Evolutionary conservation across 2,329 filamentous ascomycete genomes (phyloP), one percentile per base, ranked within the genome.

Genomic region (Colletotrichum musae): DNA sequence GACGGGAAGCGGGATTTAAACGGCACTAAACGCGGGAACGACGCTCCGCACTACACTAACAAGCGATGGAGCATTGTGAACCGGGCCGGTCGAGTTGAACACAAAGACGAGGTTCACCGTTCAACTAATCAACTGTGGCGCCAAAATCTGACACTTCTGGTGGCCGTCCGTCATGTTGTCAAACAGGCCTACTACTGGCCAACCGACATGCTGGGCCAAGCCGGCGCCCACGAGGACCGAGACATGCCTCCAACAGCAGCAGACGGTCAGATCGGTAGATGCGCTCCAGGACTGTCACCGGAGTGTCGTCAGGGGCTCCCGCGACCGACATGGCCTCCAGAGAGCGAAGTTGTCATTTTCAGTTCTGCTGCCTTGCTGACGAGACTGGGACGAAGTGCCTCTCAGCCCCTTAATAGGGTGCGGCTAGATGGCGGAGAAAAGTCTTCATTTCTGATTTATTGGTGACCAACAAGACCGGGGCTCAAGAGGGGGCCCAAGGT

Each of bases 11-110:
- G 59, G 52, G 28, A 54, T 48, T 62, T 18, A 28, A 28, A 47
- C 32, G 24, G 15, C 50, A 50, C 58, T 57, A 67, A 56, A 54
- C 12, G 39, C 64, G 64, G 51, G 64, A 67, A 43, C 64, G 43
- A 39, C 43, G 24, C 39, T 21, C 26, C 58, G 53, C 36, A 63
- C 50, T 36, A 24, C 21, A 4, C 21, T 24, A 24, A 24, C 3
- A 48, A 24, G 21, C 52, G 50, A 15, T 15, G 10, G 32, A 43
- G 21, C 32, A 18, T 50, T 48, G 41, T n/a, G 58, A 39, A 24
- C 58, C 45, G 45, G 58, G 28, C 58, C 58, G 58, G 58, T 51
- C 57, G 28, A 24, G 45, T 51, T 43, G 28, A 24, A 28, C 48
- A 52, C 32, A 60, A 28, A 36, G 45, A 51, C 18, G 21, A 48